phyloP scores from a whole-genome alignment of 108 stramenopile species.

The Licmophora abbreviata region DNA sequence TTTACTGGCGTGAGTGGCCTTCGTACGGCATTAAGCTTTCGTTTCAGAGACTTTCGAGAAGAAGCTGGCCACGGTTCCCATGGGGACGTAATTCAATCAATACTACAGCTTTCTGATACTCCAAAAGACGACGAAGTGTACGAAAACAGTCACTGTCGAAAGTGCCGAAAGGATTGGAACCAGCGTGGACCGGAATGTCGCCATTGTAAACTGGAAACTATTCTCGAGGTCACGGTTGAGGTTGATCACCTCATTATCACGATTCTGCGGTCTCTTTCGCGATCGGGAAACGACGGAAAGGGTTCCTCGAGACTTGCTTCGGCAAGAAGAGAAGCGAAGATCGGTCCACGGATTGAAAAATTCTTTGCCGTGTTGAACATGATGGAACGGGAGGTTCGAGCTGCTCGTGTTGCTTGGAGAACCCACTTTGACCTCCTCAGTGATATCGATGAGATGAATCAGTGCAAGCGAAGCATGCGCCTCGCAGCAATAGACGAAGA shows the following conservation, averaged over 20 bases:
- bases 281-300: background rate
- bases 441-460: slow-evolving; percentile 58
- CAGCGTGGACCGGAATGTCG: slow-evolving; percentile 40
- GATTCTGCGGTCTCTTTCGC: slow-evolving; percentile 16
- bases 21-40: slow-evolving; percentile 21
- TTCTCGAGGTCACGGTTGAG: slow-evolving; percentile 27
- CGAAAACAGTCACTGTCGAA: slow-evolving; percentile 42
- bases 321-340: background rate
- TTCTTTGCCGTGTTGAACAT: slow-evolving; percentile 35
- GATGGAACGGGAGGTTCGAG: slow-evolving; percentile 24
- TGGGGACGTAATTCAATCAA: slow-evolving; percentile 8
- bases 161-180: slow-evolving; percentile 43
- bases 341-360: slow-evolving; percentile 16
- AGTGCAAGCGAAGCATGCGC: slow-evolving; percentile 47
- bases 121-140: slow-evolving; percentile 21
- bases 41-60: slow-evolving; percentile 17
- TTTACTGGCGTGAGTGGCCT: slow-evolving; percentile 29
- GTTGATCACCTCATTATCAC: slow-evolving; percentile 14
- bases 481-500: slow-evolving; percentile 33
- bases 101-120: slow-evolving; percentile 12
- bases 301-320: background rate
- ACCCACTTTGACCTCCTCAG: slow-evolving; percentile 55
- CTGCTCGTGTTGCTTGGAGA: slow-evolving; percentile 43
- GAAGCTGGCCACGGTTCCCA: slow-evolving; percentile 17
- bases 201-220: slow-evolving; percentile 21